phyloP scores from a whole-genome alignment of 2,329 filamentous ascomycete genomes.

The Apiospora hydei region DNA sequence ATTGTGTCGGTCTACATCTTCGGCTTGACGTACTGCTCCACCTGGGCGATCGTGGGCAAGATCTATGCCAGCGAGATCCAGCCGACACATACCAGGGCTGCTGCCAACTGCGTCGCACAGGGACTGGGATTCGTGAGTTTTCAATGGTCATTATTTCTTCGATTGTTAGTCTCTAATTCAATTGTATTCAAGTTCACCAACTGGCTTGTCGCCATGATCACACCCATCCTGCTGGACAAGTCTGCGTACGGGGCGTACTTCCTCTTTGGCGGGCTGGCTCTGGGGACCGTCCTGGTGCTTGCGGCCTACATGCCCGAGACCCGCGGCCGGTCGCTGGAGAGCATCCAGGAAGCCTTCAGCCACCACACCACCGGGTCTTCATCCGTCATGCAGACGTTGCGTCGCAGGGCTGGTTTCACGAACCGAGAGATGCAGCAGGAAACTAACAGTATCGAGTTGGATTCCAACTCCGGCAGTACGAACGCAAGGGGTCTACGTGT shows the following conservation, averaged over 20 bases:
- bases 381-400: neutral
- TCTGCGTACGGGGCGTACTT: constrained; percentile 54
- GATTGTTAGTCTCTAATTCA: neutral
- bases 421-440: neutral
- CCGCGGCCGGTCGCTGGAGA: constrained; percentile 54
- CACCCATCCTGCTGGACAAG: constrained; percentile 32
- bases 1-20: constrained; percentile 59
- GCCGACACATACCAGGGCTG: constrained; percentile 59
- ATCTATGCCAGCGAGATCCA: constrained; percentile 68
- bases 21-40: constrained; percentile 52
- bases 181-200: constrained; percentile 42
- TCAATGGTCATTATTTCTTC: too few relatives aligned
- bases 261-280: constrained; percentile 50
- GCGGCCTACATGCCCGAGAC: constrained; percentile 59
- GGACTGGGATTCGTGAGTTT: constrained; percentile 38
- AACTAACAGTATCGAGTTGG: neutral
- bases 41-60: constrained; percentile 63
- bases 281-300: constrained; percentile 48
- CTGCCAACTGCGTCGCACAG: constrained; percentile 59
- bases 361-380: neutral
- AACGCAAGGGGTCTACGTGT: neutral
- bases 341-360: constrained; percentile 55
- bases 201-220: constrained; percentile 50
- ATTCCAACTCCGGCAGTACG: neutral
- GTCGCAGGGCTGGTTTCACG: neutral